phyloP scores from a whole-genome alignment of 352 stramenopile genomes.

The Pythium rishiriense region DNA sequence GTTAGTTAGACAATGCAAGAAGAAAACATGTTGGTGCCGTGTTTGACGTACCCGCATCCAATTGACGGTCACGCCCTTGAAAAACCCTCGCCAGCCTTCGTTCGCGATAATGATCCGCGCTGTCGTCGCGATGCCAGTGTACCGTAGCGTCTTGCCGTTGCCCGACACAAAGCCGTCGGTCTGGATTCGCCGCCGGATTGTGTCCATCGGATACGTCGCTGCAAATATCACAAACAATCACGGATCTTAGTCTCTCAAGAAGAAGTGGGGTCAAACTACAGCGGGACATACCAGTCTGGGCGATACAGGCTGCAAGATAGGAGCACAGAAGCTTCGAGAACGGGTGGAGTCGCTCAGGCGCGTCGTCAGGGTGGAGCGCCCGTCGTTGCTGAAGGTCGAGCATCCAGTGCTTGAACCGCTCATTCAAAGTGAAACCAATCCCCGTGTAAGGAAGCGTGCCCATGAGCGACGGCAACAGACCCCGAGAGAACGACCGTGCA shows the following conservation, averaged over 20 bases:
- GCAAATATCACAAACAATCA: background rate
- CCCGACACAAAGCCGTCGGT: constrained; percentile 78
- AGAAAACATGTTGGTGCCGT: background rate
- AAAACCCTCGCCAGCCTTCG: constrained; percentile 82
- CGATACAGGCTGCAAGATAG: constrained; percentile 83
- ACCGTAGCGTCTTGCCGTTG: constrained; percentile 39
- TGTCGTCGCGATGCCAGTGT: constrained; percentile 68
- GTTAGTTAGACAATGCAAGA: background rate
- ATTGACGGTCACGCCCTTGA: constrained; percentile 87
- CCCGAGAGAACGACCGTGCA: constrained; percentile 61
- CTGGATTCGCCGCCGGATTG: constrained; percentile 80
- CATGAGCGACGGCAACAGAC: constrained; percentile 74
- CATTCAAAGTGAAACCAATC: constrained; percentile 85
- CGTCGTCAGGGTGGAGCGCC: constrained; percentile 25
- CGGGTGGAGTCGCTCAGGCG: constrained; percentile 48
- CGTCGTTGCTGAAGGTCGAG: constrained; percentile 28
- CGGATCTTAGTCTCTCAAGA: too few relatives aligned
- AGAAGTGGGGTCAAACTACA: too few relatives aligned
- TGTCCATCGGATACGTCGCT: constrained; percentile 88
- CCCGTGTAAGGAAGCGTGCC: constrained; percentile 86
- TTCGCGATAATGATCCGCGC: constrained; percentile 67
- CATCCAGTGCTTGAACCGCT: constrained; percentile 76
- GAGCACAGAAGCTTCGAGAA: constrained; percentile 84
- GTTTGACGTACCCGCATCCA: constrained; percentile 67
- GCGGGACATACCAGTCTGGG: constrained; percentile 65